Evolutionary conservation across 2,329 filamentous ascomycete genomes (phyloP).

Genomic region (Daldinia sp.): DNA sequence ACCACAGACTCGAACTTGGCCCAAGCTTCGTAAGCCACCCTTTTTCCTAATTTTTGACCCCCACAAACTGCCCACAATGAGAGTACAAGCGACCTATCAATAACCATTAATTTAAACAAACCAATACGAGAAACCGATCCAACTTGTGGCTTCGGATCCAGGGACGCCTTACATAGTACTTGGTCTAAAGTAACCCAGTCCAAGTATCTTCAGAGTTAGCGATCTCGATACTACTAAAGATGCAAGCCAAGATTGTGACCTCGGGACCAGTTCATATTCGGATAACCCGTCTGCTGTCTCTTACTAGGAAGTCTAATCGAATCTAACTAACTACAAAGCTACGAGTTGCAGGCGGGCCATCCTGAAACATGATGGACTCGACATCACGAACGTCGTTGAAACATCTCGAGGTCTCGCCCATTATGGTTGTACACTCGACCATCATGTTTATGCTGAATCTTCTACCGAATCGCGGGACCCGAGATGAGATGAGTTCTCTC

Average conservation of each 20-base stretch:
- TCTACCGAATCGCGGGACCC: constrained; percentile 26
- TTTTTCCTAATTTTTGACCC: background rate
- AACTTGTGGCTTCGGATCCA: constrained; percentile 15
- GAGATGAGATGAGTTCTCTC: constrained; percentile 11
- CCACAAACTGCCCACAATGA: too few species aligned
- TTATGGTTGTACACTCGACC: constrained; percentile 1
- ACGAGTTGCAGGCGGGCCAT: constrained; percentile 5
- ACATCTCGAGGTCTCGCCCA: constrained; percentile 21
- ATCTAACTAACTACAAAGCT: too few species aligned
- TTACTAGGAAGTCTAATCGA: too few species aligned
- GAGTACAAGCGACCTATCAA: constrained; percentile 7
- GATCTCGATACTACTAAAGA: constrained; percentile 27
- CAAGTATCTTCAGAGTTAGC: too few species aligned
- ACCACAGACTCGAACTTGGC: constrained; percentile 3
- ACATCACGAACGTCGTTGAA: constrained; percentile 32
- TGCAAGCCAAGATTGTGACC: too few species aligned
- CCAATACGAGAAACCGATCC: constrained; percentile 5
- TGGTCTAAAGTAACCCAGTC: background rate
- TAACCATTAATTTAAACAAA: constrained; percentile 17
- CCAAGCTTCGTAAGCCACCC: constrained; percentile 14
- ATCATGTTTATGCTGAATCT: constrained; percentile 14
- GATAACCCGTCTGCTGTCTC: too few species aligned
- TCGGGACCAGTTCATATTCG: constrained; percentile 12
- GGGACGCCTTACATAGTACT: constrained; percentile 4
- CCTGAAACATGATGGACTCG: constrained; percentile 34